A percentile compares a stretch with the other conserved stretches of the same genome.
Evolutionary conservation across 2,329 filamentous ascomycete genomes (phyloP).

Genomic region (Bipolaris cookei): DNA sequence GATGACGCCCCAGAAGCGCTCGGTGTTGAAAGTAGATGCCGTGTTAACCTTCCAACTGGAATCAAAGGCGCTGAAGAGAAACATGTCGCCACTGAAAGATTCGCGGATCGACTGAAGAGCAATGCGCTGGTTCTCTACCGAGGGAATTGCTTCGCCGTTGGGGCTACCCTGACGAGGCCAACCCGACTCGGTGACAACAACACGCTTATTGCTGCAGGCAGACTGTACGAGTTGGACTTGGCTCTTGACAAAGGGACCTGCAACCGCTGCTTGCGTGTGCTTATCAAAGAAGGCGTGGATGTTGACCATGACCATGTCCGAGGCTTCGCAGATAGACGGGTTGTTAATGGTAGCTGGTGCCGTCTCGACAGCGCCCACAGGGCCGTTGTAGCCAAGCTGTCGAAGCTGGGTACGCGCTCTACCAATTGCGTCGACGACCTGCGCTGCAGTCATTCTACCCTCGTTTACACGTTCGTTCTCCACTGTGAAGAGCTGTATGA

Average conservation of each 20-base stretch:
- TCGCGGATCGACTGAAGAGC: constrained; percentile 70
- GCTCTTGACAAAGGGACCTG: constrained; percentile 70
- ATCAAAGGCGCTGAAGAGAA: constrained; percentile 82
- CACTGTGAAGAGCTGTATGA: constrained; percentile 73
- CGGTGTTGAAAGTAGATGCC: constrained; percentile 68
- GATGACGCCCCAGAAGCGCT: constrained; percentile 73
- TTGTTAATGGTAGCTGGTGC: constrained; percentile 71
- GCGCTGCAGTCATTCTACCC: constrained; percentile 53
- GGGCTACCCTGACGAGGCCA: constrained; percentile 75
- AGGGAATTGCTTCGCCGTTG: constrained; percentile 74
- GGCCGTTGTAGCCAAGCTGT: constrained; percentile 70
- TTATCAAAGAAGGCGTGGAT: constrained; percentile 84
- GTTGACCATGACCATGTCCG: constrained; percentile 82
- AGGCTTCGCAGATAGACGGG: constrained; percentile 71
- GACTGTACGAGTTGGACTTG: constrained; percentile 59
- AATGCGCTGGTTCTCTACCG: constrained; percentile 66
- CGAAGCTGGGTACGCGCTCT: constrained; percentile 65
- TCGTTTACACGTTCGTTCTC: constrained; percentile 80
- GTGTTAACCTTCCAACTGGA: constrained; percentile 77
- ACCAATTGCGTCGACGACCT: constrained; percentile 65
- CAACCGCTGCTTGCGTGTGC: constrained; percentile 62
- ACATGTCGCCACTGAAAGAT: constrained; percentile 65
- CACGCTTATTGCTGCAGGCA: constrained; percentile 62
- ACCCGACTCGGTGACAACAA: constrained; percentile 81
- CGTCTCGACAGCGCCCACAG: constrained; percentile 81